Percentiles rank a stretch among this genome's conserved stretches.
phyloP scores from a whole-genome alignment of 2,329 filamentous ascomycete genomes.

The Xylariaceae sp. region DNA sequence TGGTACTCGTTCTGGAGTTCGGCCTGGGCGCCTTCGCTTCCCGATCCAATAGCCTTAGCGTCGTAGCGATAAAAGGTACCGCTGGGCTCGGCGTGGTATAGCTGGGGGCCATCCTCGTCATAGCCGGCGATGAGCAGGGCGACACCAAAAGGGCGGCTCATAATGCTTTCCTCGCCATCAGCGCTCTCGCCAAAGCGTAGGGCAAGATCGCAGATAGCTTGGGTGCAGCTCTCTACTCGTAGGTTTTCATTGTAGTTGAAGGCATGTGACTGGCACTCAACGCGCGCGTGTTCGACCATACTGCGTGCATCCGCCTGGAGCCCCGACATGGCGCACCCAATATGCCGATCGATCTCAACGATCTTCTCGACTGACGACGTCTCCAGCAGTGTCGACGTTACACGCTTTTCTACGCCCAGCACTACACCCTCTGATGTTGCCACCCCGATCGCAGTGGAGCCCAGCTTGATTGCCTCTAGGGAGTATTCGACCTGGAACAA shows the following conservation, averaged over 20 bases:
- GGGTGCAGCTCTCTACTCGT: slow-evolving; percentile 94
- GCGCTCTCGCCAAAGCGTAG: slow-evolving; percentile 95
- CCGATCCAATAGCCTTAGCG: slow-evolving; percentile 96
- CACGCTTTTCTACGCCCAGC: slow-evolving; percentile 97
- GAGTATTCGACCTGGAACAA: slow-evolving; percentile 99
- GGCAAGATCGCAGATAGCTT: slow-evolving; percentile 96
- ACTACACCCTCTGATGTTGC: slow-evolving; percentile 93
- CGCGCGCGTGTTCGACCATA: slow-evolving; percentile 97
- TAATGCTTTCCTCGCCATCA: slow-evolving; percentile 96
- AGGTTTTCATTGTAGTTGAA: slow-evolving; percentile 98
- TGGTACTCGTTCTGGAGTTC: slow-evolving; percentile 99
- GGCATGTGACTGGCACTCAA: slow-evolving; percentile 93
- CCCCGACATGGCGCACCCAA: slow-evolving; percentile 97
- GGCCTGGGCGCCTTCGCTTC: slow-evolving; percentile 94
- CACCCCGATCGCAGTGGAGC: slow-evolving; percentile 95
- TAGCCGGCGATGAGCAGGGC: slow-evolving; percentile 94
- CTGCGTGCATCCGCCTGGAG: slow-evolving; percentile 95
- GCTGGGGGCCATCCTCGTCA: slow-evolving; percentile 92
- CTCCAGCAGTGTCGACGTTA: slow-evolving; percentile 94
- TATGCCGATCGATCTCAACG: slow-evolving; percentile 97
- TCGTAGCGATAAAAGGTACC: slow-evolving; percentile 99
- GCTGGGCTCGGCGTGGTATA: slow-evolving; percentile 97
- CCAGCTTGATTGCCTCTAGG: slow-evolving; percentile 98
- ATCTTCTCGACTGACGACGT: slow-evolving; percentile 99
- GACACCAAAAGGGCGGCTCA: slow-evolving; percentile 95